phyloP scores from a whole-genome alignment of 2,329 filamentous ascomycete genomes.

The Pestalotiopsis sp. region DNA sequence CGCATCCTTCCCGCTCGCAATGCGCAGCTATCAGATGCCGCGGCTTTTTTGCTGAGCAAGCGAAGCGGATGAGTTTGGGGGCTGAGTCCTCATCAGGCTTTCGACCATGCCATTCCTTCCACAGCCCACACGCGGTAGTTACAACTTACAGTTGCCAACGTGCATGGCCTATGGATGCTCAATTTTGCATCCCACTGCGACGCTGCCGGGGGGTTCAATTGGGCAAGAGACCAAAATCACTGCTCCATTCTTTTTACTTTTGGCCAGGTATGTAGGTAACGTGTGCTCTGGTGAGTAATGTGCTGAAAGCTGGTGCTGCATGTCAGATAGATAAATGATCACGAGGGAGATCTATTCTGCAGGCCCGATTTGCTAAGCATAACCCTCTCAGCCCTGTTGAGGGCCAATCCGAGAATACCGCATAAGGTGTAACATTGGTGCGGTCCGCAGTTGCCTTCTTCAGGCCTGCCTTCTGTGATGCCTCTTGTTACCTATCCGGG shows the following conservation, averaged over 20 bases:
- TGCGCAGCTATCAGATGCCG: constrained; percentile 7
- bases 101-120: not conserved
- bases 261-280: too few relatives aligned
- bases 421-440: not conserved
- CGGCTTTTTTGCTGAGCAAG: not conserved
- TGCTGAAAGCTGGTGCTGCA: not conserved
- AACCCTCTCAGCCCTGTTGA: constrained; percentile 10
- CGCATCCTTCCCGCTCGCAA: not conserved
- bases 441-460: not conserved
- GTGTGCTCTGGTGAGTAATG: not conserved
- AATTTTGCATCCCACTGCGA: constrained; percentile 6
- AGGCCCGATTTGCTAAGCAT: not conserved
- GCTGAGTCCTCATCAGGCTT: not conserved
- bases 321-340: constrained; percentile 9
- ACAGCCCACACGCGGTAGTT: not conserved
- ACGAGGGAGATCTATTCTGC: constrained; percentile 1
- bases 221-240: not conserved
- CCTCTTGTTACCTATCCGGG: not conserved
- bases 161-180: not conserved
- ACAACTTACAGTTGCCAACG: not conserved
- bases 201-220: not conserved
- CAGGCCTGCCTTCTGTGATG: not conserved
- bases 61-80: not conserved
- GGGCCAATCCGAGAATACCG: not conserved
- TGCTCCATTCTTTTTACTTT: not conserved